phyloP scores from a whole-genome alignment of 306 rosid genomes.

The Cucumis melo region DNA sequence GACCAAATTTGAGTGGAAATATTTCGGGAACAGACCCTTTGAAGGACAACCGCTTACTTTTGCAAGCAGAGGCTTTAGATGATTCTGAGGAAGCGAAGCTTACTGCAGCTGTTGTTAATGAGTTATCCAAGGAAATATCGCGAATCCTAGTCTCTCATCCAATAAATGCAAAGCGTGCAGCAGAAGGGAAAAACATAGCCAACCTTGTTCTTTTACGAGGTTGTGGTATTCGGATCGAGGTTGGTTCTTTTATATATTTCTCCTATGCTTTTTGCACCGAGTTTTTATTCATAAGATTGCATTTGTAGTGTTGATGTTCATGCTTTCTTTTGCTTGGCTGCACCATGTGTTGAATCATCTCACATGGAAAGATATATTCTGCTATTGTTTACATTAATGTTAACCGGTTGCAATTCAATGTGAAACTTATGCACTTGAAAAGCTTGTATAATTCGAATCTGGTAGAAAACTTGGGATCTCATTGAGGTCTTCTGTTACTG shows the following conservation, averaged over 20 bases:
- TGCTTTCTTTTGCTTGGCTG: background rate
- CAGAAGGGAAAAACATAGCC: slow-evolving; percentile 87
- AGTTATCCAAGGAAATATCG: slow-evolving; percentile 84
- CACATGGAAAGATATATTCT: background rate
- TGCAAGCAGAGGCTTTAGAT: slow-evolving; percentile 84
- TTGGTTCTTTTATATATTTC: slow-evolving; percentile 15
- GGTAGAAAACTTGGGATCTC: background rate
- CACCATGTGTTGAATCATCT: background rate
- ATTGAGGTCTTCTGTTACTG: background rate
- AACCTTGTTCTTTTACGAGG: slow-evolving; percentile 88
- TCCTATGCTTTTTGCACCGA: background rate
- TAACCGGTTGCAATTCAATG: background rate
- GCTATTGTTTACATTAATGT: background rate
- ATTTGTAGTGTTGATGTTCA: background rate
- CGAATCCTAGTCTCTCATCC: slow-evolving; percentile 75
- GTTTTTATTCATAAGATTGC: background rate
- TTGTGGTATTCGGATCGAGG: slow-evolving; percentile 95
- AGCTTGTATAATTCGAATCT: background rate
- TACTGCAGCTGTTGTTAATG: slow-evolving; percentile 71
- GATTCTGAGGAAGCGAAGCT: slow-evolving; percentile 70
- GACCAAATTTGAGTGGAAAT: slow-evolving; percentile 84
- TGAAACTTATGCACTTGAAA: background rate
- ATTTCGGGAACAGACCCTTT: slow-evolving; percentile 93
- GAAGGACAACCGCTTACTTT: slow-evolving; percentile 81
- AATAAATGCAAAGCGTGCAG: slow-evolving; percentile 56